These are phyloP conservation scores for Mycena rosella DNA, from an alignment of 768 basidiomycete genomes.

Conservation along the genomic window DNA sequence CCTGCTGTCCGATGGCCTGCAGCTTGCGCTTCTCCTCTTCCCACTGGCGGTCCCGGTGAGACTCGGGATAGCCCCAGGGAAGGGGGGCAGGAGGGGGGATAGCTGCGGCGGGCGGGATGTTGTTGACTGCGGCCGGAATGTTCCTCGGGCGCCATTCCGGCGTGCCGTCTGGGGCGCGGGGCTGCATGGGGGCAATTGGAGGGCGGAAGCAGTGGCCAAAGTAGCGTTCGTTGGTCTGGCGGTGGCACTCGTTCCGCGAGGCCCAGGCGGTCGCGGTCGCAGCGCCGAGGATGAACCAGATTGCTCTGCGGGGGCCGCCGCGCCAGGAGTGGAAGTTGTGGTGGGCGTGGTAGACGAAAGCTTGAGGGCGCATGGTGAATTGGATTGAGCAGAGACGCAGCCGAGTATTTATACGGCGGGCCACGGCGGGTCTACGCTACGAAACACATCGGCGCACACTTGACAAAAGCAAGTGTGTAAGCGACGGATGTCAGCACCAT, in stretches of 20 bases:
- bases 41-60: constrained; percentile 51
- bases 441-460: constrained; percentile 22
- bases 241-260: constrained; percentile 56
- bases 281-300: constrained; percentile 37
- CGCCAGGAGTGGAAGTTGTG: constrained; percentile 35
- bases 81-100: too few species aligned
- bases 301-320: constrained; percentile 29
- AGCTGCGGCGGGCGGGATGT: constrained; percentile 39
- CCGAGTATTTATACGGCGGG: constrained; percentile 17
- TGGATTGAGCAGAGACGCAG: constrained; percentile 31
- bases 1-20: constrained; percentile 59
- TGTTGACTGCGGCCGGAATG: constrained; percentile 47
- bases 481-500: not conserved
- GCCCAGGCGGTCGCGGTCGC: constrained; percentile 55
- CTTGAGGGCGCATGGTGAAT: constrained; percentile 32
- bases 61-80: constrained; percentile 38
- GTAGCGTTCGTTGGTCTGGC: constrained; percentile 37
- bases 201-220: constrained; percentile 51
- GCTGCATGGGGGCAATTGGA: constrained; percentile 23
- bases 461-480: not conserved
- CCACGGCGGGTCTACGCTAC: not conserved
- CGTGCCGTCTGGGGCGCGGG: constrained; percentile 19
- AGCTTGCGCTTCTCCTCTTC: constrained; percentile 63
- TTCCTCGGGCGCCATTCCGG: constrained; percentile 32
- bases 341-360: constrained; percentile 9